These are phyloP conservation scores for Pseudogymnoascus sp. DNA, from an alignment of 2,329 filamentous ascomycete species.

Conservation along the genomic window DNA sequence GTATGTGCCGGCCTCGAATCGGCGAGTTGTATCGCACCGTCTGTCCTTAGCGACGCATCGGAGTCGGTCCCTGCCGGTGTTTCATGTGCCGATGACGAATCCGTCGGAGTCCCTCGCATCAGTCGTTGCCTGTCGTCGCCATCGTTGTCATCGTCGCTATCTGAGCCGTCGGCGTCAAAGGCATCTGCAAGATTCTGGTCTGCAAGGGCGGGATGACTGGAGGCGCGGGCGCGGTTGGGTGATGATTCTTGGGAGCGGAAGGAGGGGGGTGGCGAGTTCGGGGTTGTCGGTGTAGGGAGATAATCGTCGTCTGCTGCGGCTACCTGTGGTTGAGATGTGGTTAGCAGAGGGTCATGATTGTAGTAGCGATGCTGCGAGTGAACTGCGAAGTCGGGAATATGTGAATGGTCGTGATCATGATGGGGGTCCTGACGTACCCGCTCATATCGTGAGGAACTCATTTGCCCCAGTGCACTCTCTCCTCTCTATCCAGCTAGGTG, in stretches of 20 bases:
- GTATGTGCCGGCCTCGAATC: conserved; percentile 23
- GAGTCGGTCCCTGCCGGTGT: conserved; percentile 20
- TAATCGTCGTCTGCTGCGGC: conserved; percentile 50
- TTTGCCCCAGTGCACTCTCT: conserved; percentile 11
- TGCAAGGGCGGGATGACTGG: conserved; percentile 39
- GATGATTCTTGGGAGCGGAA: conserved; percentile 82
- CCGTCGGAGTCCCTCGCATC: conserved; percentile 54
- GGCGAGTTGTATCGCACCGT: conserved; percentile 9
- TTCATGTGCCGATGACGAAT: conserved; percentile 25
- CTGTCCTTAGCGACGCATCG: conserved; percentile 8
- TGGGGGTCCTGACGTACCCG: conserved; percentile 37
- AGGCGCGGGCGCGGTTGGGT: conserved; percentile 38
- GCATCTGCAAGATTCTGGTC: conserved; percentile 84
- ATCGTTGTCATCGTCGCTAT: conserved; percentile 61
- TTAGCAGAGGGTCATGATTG: conserved; percentile 16
- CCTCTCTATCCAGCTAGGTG: background rate
- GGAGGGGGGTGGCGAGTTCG: conserved; percentile 65
- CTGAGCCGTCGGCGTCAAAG: conserved; percentile 76
- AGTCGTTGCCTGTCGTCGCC: conserved; percentile 78
- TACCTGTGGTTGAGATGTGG: conserved; percentile 34
- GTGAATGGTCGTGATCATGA: conserved; percentile 16
- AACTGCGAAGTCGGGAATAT: background rate
- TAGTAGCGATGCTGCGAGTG: background rate
- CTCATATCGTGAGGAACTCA: conserved; percentile 40
- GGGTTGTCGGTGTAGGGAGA: conserved; percentile 29